Conservation (phyloP, 768 basidiomycete species). For the Crucibulum laeve region DNA sequence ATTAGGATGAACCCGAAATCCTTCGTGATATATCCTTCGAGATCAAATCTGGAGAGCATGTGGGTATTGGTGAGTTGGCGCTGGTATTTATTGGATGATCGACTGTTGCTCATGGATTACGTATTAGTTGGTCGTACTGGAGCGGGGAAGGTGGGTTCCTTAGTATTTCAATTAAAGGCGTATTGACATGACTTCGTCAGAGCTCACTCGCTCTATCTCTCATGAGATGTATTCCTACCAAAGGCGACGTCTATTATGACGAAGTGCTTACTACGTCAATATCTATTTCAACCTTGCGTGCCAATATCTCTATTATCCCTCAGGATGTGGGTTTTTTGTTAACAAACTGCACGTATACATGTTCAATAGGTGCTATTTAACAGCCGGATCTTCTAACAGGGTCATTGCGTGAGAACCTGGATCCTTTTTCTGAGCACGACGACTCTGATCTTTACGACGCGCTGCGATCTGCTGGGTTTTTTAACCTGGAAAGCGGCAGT, state of each 20-base stretch:
- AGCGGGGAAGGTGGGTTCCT: conserved; percentile 26
- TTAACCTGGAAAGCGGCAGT: conserved; percentile 30
- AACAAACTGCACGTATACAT: neutral
- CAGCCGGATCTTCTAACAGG: conserved; percentile 44
- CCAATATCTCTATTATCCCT: conserved; percentile 52
- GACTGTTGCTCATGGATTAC: neutral
- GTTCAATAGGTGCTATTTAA: neutral
- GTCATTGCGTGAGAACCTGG: conserved; percentile 51
- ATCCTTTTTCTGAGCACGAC: conserved; percentile 50
- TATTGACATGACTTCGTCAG: conserved; percentile 10
- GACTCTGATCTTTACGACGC: conserved; percentile 32
- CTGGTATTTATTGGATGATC: neutral
- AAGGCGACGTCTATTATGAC: conserved; percentile 49
- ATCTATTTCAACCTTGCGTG: conserved; percentile 47
- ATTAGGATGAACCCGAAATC: conserved; percentile 36
- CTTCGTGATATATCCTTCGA: conserved; percentile 43
- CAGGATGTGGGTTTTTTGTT: conserved; percentile 25
- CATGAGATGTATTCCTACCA: conserved; percentile 47
- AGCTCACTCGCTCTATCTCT: conserved; percentile 50
- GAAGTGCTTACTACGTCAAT: conserved; percentile 37
- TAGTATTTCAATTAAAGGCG: neutral
- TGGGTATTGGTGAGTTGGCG: conserved; percentile 44
- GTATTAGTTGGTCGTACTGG: conserved; percentile 31
- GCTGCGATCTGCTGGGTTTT: conserved; percentile 27
- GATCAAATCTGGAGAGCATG: conserved; percentile 46